Percentiles rank a stretch among this genome's conserved stretches.
Evolutionary conservation across 2,329 filamentous ascomycete genomes (phyloP).

Genomic region (Alternaria atra): DNA sequence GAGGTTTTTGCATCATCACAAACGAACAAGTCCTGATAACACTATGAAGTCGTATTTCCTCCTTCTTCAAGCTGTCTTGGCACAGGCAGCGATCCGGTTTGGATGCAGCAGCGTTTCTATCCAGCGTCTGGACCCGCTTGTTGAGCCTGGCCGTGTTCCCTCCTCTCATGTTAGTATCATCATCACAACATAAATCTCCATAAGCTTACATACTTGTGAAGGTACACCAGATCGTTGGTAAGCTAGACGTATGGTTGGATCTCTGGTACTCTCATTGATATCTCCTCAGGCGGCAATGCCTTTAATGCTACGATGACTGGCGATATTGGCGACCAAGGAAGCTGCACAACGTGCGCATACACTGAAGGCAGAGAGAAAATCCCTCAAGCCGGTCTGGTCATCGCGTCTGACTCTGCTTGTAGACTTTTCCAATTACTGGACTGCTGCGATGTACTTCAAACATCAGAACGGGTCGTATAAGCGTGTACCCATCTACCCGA

Average conservation of each 20-base stretch:
- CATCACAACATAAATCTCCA: neutral
- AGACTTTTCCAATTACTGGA: conserved; percentile 31
- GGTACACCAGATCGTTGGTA: conserved; percentile 28
- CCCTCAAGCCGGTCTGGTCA: neutral
- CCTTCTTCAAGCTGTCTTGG: conserved; percentile 58
- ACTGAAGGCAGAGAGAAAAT: conserved; percentile 22
- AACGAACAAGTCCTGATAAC: neutral
- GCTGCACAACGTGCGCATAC: conserved; percentile 37
- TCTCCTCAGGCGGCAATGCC: conserved; percentile 24
- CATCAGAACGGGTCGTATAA: conserved; percentile 42
- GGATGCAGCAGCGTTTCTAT: conserved; percentile 33
- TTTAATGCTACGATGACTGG: conserved; percentile 29
- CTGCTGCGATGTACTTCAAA: conserved; percentile 41
- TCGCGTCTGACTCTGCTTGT: neutral
- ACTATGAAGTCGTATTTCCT: neutral
- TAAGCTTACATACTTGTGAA: neutral
- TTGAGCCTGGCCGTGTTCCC: conserved; percentile 33
- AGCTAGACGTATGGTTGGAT: neutral
- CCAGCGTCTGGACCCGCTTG: conserved; percentile 36
- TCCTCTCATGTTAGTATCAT: conserved; percentile 27
- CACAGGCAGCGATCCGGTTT: conserved; percentile 29
- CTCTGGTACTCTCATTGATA: neutral
- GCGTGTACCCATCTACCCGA: conserved; percentile 40
- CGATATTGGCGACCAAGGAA: conserved; percentile 21
- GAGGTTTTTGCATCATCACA: neutral